These are phyloP conservation scores for Neurospora cerealis DNA, from an alignment of 495 filamentous ascomycete genomes.

Conservation along the genomic window DNA sequence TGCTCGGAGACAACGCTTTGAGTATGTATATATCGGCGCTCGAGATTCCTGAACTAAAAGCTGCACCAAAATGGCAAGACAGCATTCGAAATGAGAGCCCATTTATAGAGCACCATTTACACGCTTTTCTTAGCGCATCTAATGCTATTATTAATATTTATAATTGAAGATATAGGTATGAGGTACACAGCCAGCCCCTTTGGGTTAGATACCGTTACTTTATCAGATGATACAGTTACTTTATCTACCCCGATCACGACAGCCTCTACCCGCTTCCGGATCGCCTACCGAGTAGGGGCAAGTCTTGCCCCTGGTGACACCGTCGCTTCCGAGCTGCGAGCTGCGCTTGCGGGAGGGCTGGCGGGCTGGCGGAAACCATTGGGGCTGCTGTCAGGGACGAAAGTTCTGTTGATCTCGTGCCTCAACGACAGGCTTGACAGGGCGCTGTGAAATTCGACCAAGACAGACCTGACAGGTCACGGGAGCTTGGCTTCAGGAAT, in stretches of 20 bases:
- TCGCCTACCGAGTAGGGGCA: not conserved
- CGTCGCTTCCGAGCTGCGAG: not conserved
- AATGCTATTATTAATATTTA: too few relatives aligned
- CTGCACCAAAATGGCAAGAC: too few relatives aligned
- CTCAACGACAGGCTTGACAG: not conserved
- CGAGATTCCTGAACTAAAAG: too few relatives aligned
- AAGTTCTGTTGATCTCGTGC: slow-evolving; percentile 26
- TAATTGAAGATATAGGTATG: too few relatives aligned
- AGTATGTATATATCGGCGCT: too few relatives aligned
- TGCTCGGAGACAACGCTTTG: too few relatives aligned
- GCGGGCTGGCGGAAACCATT: not conserved
- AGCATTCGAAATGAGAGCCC: too few relatives aligned
- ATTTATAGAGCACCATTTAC: too few relatives aligned
- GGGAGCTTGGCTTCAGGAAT: not conserved
- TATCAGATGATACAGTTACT: too few relatives aligned
- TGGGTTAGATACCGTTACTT: too few relatives aligned
- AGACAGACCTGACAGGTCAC: not conserved
- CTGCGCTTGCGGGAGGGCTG: slow-evolving; percentile 7
- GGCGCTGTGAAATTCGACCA: not conserved
- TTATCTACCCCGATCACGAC: not conserved
- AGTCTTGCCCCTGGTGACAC: not conserved
- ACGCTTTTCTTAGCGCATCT: too few relatives aligned
- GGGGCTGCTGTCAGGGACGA: slow-evolving; percentile 7
- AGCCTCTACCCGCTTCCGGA: not conserved
- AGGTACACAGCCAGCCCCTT: too few relatives aligned